Evolutionary conservation across 345 rosid species (phyloP).

Genomic region (Schrenkiella parvula): DNA sequence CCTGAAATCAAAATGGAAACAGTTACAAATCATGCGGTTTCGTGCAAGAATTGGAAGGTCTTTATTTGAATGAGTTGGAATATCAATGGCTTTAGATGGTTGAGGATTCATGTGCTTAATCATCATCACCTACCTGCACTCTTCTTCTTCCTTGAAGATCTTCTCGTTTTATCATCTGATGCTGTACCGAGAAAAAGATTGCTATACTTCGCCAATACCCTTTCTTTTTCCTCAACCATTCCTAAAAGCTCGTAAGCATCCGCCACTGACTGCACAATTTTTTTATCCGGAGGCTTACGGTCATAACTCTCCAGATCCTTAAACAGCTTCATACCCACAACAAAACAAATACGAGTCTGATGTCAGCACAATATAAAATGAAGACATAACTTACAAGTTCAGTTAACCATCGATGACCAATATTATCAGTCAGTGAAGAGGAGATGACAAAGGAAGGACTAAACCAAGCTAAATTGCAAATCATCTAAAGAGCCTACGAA

Average conservation of each 20-base stretch:
- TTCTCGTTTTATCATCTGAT: constrained; percentile 29
- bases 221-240: constrained; percentile 59
- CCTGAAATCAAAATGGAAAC: constrained; percentile 7
- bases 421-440: neutral
- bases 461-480: neutral
- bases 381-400: neutral
- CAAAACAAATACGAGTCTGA: constrained; percentile 1
- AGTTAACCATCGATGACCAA: neutral
- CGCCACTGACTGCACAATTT: constrained; percentile 67
- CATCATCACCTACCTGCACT: constrained; percentile 38
- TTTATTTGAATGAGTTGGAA: neutral
- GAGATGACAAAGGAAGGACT: neutral
- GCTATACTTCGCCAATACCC: constrained; percentile 55
- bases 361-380: neutral
- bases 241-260: constrained; percentile 76
- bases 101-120: neutral
- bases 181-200: constrained; percentile 38
- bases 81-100: constrained; percentile 1
- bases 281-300: constrained; percentile 75
- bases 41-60: neutral
- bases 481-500: neutral
- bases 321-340: constrained; percentile 55
- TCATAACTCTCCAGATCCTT: constrained; percentile 76
- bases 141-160: constrained; percentile 40
- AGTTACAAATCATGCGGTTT: neutral